Evolutionary conservation across 2,329 filamentous ascomycete species (phyloP).

Genomic region (Verticillium albo-atrum): DNA sequence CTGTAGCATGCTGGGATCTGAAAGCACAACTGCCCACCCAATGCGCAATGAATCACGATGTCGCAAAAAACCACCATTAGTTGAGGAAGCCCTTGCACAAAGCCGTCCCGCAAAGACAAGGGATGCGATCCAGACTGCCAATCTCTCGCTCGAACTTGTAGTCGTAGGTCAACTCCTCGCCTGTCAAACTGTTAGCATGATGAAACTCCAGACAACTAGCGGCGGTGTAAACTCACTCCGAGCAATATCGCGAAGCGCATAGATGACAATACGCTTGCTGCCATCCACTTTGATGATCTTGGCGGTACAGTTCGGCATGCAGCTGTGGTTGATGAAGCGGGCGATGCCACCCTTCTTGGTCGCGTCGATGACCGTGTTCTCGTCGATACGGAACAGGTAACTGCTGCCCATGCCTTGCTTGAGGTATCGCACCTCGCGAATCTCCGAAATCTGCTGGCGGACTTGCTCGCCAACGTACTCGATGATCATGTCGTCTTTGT

Average conservation of each 20-base stretch:
- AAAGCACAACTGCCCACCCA: neutral
- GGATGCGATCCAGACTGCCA: conserved; percentile 90
- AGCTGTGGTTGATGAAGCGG: conserved; percentile 97
- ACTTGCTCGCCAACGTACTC: conserved; percentile 99
- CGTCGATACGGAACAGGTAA: conserved; percentile 97
- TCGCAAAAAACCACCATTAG: conserved; percentile 40
- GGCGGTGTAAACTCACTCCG: conserved; percentile 64
- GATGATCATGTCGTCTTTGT: conserved; percentile 98
- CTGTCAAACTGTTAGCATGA: conserved; percentile 42
- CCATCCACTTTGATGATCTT: conserved; percentile 99
- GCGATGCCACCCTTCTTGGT: conserved; percentile 98
- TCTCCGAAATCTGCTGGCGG: conserved; percentile 93
- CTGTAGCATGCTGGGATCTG: neutral
- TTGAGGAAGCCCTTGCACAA: conserved; percentile 99
- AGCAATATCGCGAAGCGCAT: conserved; percentile 90
- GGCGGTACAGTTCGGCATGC: conserved; percentile 95
- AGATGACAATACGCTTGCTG: conserved; percentile 97
- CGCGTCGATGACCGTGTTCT: conserved; percentile 95
- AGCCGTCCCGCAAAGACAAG: conserved; percentile 91
- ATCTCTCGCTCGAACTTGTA: conserved; percentile 99
- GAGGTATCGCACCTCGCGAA: conserved; percentile 86
- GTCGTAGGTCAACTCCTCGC: conserved; percentile 98
- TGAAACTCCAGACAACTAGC: neutral
- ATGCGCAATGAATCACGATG: neutral
- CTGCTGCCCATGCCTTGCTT: conserved; percentile 96